Evolutionary conservation across 2,329 filamentous ascomycete genomes (phyloP).

Genomic region (Simplicillium aogashimaense): DNA sequence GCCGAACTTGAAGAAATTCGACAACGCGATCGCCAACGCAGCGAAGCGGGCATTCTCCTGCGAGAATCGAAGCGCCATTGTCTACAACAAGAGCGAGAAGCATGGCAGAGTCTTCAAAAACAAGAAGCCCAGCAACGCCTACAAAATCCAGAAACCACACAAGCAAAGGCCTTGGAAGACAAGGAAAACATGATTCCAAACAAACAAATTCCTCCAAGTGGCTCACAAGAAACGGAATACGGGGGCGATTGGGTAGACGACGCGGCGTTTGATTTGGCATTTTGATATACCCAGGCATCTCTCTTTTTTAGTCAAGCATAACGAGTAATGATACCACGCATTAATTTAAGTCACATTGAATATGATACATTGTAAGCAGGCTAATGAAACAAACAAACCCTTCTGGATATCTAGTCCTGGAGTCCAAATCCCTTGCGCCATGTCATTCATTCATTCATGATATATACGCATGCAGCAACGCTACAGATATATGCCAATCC

Average conservation of each 20-base stretch:
- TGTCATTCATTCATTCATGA: background rate
- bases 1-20: conserved; percentile 20
- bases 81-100: background rate
- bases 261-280: conserved; percentile 15
- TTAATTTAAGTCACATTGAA: too few species aligned
- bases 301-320: background rate
- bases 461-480: conserved; percentile 14
- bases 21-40: conserved; percentile 13
- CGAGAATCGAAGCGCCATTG: background rate
- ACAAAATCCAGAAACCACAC: too few species aligned
- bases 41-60: conserved; percentile 9
- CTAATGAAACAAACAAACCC: background rate
- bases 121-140: conserved; percentile 3
- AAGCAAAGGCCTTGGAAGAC: conserved; percentile 4
- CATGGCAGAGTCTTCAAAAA: background rate
- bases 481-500: conserved; percentile 52
- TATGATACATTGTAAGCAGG: background rate
- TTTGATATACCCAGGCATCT: background rate
- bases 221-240: conserved; percentile 27
- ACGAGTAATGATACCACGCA: too few species aligned
- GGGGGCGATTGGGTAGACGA: conserved; percentile 29
- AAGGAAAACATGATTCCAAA: conserved; percentile 14
- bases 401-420: background rate
- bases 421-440: background rate
- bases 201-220: conserved; percentile 5